These are phyloP conservation scores for Verbena officinalis DNA, from an alignment of 257 asterid species.

Conservation along the genomic window DNA sequence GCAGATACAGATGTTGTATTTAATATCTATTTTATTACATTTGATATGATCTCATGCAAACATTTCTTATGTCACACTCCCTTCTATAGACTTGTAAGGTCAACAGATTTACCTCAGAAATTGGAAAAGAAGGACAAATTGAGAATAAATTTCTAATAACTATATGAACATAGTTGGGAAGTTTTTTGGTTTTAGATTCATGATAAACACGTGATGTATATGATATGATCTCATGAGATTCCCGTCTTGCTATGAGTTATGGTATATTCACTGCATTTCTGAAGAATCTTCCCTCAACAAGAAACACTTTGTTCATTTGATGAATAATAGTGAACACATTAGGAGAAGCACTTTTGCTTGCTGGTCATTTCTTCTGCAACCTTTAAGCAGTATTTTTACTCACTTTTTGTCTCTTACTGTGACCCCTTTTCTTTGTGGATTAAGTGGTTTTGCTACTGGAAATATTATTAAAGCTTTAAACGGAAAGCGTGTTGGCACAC, in stretches of 20 bases:
- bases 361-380: slow-evolving; percentile 6
- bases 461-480: slow-evolving; percentile 54
- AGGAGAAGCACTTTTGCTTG: slow-evolving; percentile 10
- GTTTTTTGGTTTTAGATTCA: not conserved
- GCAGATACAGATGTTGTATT: not conserved
- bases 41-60: not conserved
- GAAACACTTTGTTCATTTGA: slow-evolving; percentile 1
- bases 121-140: too few species aligned
- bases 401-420: slow-evolving; percentile 19
- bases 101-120: too few species aligned
- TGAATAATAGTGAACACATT: not conserved
- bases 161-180: not conserved
- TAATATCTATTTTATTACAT: not conserved
- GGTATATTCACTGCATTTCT: slow-evolving; percentile 10
- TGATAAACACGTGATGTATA: not conserved
- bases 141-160: too few species aligned
- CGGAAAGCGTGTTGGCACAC: slow-evolving; percentile 69
- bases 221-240: slow-evolving; percentile 3
- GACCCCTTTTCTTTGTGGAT: slow-evolving; percentile 27
- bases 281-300: not conserved
- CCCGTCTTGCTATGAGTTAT: slow-evolving; percentile 6
- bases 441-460: slow-evolving; percentile 66
- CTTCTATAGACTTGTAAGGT: too few species aligned
- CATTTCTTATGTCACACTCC: not conserved
- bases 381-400: slow-evolving; percentile 14